Base-by-base conservation (phyloP, 192 early-diverging fungal genomes). In the Spizellomyces punctatus region DNA sequence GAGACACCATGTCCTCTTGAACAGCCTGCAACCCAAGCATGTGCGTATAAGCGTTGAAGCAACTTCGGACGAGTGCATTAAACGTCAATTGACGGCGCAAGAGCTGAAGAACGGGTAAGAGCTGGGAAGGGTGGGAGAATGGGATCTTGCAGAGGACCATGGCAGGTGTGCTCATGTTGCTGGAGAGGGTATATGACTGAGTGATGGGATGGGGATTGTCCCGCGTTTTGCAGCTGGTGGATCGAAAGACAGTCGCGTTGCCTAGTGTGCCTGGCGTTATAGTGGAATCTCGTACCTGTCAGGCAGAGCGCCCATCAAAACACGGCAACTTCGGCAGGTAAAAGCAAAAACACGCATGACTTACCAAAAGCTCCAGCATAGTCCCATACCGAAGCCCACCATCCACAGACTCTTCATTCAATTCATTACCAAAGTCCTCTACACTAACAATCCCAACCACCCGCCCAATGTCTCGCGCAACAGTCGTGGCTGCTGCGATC, bases 31-130 rank as follows among this genome's bases (percentile, higher is more conserved):
- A 54, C 6, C 46, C 46, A 45, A 41, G n/a, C 10, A 1, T 54
- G 10, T 8, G 48, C 21, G 72, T 66, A 9, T 66, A 27, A 5
- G 6, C 73, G 44, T 81, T 82, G 65, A 85, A 85, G n/a, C 81
- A 82, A 50, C 79, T 81, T 36, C 76, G 79, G 54, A 85, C 77
- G 0, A 85, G 58, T 0, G 80, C 46, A 46, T 85, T 82, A 70
- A 82, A 85, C 5, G 66, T 50, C 60, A 82, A 16, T 60, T 85
- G 83, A 16, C 78, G 78, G 1, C 83, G 80, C 3, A 85, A 66
- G 27, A 72, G 49, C 79, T 73, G 58, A 6, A 72, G 57, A 46
- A 66, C 50, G 8, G 64, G 27, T n/a, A 45, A 44, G 27, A 73
- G 19, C 44, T 73, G 72, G 8, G n/a, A 16, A 0, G 72, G 54